These are phyloP conservation scores for Colletotrichum simmondsii DNA, from an alignment of 2,329 filamentous ascomycete genomes.

Conservation along the genomic window DNA sequence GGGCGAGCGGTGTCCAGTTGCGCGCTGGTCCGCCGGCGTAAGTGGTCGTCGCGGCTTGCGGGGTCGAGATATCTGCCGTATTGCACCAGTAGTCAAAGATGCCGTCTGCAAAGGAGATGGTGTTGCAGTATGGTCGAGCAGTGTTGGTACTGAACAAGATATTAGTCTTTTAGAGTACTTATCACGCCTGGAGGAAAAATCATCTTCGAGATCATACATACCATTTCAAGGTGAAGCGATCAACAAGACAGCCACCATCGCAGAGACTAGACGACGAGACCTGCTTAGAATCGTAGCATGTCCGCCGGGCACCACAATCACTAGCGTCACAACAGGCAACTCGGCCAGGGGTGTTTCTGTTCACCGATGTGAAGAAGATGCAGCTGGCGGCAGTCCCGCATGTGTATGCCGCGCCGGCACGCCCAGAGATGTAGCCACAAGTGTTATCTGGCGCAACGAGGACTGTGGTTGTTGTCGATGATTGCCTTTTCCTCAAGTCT, in stretches of 20 bases:
- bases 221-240: slow-evolving; percentile 59
- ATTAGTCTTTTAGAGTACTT: slow-evolving; percentile 31
- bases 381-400: slow-evolving; percentile 50
- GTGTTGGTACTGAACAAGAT: slow-evolving; percentile 47
- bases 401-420: slow-evolving; percentile 50
- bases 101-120: slow-evolving; percentile 52
- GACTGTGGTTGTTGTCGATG: slow-evolving; percentile 45
- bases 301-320: slow-evolving; percentile 47
- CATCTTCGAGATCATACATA: slow-evolving; percentile 39
- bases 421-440: slow-evolving; percentile 60
- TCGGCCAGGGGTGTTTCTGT: slow-evolving; percentile 42
- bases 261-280: slow-evolving; percentile 50
- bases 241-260: slow-evolving; percentile 50
- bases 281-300: slow-evolving; percentile 52
- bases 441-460: slow-evolving; percentile 61
- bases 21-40: slow-evolving; percentile 50
- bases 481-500: slow-evolving; percentile 46
- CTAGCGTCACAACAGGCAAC: slow-evolving; percentile 54
- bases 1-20: slow-evolving; percentile 38
- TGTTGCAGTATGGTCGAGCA: slow-evolving; percentile 55
- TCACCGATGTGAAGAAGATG: slow-evolving; percentile 49
- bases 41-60: slow-evolving; percentile 52
- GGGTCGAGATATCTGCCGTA: slow-evolving; percentile 43
- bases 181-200: neutral
- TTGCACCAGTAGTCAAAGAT: slow-evolving; percentile 59